Base-by-base conservation (phyloP, 768 basidiomycete genomes). In the Mycena metata region DNA sequence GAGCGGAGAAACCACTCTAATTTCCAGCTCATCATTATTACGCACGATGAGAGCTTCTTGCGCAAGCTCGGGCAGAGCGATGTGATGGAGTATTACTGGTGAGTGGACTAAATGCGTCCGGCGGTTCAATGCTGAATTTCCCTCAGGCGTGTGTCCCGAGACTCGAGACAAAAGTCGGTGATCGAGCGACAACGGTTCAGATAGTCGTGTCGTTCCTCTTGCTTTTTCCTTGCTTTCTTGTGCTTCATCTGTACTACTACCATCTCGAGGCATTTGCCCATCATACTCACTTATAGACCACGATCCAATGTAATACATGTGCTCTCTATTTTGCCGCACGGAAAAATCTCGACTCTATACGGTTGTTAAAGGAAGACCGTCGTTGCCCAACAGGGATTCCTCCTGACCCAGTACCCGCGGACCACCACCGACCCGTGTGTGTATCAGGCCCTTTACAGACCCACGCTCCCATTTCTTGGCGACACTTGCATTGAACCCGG, bases 61-160 rank as follows among this genome's bases (percentile, higher is more conserved):
- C 86, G 90, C 39, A 95, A 95, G 75, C 86, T 99, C 30, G 96
- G 96, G 1, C 93, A 96, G 69, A 88, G 88, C 69, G 91, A 95
- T 70, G 94, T 95, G n/a, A 92, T 99, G 88, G 95, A 98, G 73
- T 91, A 96, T 75, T 98, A 95, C 77, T 98, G 96, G 96, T 94
- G 70, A 74, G 89, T 77, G 59, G 7, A 39, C 13, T n/a, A 13
- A 55, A 47, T 35, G 60, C 15, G 4, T 21, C 12, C 12, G 13
- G 26, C 30, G 19, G n/a, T 13, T 24, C 39, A 36, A 15, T 39
- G 58, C 59, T 69, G 9, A 63, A 42, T 51, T 58, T 56, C 52
- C 41, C 41, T 23, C 75, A 96, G 96, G 95, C 91, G 96, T 46
- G 92, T 97, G 11, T 92, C 91, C 24, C 80, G 86, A 74, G 84